A percentile compares a stretch with the other conserved stretches of the same genome.
Conservation (phyloP, 352 stramenopile genomes). For the Pythium myriotylum region DNA sequence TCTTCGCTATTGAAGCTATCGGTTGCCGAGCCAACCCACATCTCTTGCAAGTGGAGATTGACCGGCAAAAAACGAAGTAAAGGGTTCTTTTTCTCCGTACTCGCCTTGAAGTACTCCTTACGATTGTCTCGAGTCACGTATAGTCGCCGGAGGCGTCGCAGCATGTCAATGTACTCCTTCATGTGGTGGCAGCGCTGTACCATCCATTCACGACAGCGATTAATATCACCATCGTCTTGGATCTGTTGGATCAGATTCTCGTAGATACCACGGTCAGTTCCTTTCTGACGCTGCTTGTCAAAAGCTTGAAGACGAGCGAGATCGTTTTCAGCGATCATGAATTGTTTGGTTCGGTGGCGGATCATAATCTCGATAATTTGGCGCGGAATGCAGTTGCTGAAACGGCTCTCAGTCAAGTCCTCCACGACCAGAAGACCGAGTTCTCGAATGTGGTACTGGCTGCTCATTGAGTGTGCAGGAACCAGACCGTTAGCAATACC, state of each 20-base stretch:
- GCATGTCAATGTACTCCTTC: conserved; percentile 74
- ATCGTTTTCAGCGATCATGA: conserved; percentile 75
- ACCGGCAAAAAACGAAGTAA: conserved; percentile 81
- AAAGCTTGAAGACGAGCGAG: conserved; percentile 77
- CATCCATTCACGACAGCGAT: conserved; percentile 87
- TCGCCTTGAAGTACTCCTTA: conserved; percentile 87
- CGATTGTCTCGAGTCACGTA: conserved; percentile 72
- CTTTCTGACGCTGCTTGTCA: conserved; percentile 77
- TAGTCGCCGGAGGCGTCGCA: conserved; percentile 60
- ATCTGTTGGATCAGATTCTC: conserved; percentile 90
- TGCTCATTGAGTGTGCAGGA: conserved; percentile 67
- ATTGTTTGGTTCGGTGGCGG: conserved; percentile 70
- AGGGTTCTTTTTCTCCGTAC: conserved; percentile 85
- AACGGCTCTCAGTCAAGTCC: conserved; percentile 81
- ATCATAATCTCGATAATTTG: conserved; percentile 86
- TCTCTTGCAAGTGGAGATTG: conserved; percentile 86
- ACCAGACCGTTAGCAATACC: conserved; percentile 55
- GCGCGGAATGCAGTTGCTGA: conserved; percentile 82
- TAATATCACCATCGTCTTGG: conserved; percentile 83
- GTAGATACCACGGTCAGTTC: conserved; percentile 80
- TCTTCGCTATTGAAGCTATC: conserved; percentile 26
- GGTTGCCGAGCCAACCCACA: conserved; percentile 73
- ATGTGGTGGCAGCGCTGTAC: conserved; percentile 57
- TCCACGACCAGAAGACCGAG: conserved; percentile 80
- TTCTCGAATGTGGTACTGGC: conserved; percentile 88